These are phyloP conservation scores for Neurospora cerealis DNA, from an alignment of 495 filamentous ascomycete species.

Conservation along the genomic window DNA sequence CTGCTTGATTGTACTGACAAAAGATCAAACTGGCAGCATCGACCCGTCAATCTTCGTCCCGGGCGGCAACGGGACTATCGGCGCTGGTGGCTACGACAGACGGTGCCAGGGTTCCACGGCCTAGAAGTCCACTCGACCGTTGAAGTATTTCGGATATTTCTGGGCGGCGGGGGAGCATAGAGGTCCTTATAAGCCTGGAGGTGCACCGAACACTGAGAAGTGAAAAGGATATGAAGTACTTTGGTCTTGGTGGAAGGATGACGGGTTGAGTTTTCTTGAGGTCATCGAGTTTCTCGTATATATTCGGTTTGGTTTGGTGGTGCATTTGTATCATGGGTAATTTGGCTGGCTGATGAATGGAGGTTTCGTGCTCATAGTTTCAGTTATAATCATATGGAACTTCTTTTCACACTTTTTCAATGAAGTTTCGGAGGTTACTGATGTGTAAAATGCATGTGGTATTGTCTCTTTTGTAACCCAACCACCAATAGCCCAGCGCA, in stretches of 20 bases:
- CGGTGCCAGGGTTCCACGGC: conserved; percentile 5
- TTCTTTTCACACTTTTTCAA: neutral
- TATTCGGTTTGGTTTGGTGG: neutral
- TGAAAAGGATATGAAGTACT: neutral
- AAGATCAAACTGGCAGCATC: conserved; percentile 6
- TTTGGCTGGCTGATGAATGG: neutral
- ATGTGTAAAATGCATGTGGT: neutral
- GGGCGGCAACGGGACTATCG: conserved; percentile 6
- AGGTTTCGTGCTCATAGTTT: neutral
- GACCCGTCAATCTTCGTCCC: conserved; percentile 9
- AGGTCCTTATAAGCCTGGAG: neutral
- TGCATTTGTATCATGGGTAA: neutral
- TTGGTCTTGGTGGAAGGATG: neutral
- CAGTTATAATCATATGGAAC: neutral
- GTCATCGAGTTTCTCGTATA: neutral
- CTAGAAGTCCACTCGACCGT: neutral
- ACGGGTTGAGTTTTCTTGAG: neutral
- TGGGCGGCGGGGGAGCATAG: neutral
- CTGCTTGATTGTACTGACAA: neutral
- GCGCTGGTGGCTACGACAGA: conserved; percentile 18
- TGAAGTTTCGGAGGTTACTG: neutral
- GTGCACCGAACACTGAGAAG: neutral
- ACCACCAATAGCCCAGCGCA: neutral
- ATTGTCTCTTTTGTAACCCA: neutral
- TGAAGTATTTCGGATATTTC: neutral